Conservation (phyloP, 805 yeast genomes). For the Ogataea minuta region DNA sequence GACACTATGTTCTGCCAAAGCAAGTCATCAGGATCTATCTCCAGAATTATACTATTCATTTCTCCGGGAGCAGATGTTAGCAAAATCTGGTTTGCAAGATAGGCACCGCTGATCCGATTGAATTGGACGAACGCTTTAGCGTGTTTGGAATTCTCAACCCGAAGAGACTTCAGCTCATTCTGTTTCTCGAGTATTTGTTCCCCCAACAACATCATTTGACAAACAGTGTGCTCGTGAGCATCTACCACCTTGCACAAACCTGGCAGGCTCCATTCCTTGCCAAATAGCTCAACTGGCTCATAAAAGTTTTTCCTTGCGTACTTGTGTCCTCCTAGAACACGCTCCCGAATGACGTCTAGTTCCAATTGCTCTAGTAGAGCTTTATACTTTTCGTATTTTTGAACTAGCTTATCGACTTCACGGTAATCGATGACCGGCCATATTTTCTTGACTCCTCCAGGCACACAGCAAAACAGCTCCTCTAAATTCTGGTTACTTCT, state of each 20-base stretch:
- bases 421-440: slow-evolving; percentile 57
- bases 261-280: slow-evolving; percentile 18
- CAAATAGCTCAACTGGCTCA: slow-evolving; percentile 18
- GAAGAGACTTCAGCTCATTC: slow-evolving; percentile 2
- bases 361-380: slow-evolving; percentile 40
- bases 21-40: slow-evolving; percentile 64
- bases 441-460: slow-evolving; percentile 53
- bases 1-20: slow-evolving; percentile 63
- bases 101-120: slow-evolving; percentile 52
- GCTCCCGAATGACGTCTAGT: slow-evolving; percentile 36
- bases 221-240: slow-evolving; percentile 17
- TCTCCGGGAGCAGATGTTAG: slow-evolving; percentile 42
- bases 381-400: slow-evolving; percentile 30
- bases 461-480: slow-evolving; percentile 39
- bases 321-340: slow-evolving; percentile 11
- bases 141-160: slow-evolving; percentile 12
- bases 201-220: slow-evolving; percentile 10
- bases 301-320: slow-evolving; percentile 21
- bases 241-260: slow-evolving; percentile 23
- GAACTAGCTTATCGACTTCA: slow-evolving; percentile 35
- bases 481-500: slow-evolving; percentile 30
- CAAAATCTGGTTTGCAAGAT: slow-evolving; percentile 60
- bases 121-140: slow-evolving; percentile 64
- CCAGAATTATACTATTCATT: slow-evolving; percentile 44
- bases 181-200: slow-evolving; percentile 14